A percentile compares a stretch with the other conserved stretches of the same genome.
Evolutionary conservation across 441 rosid genomes (phyloP).

Genomic region (Hura crepitans): DNA sequence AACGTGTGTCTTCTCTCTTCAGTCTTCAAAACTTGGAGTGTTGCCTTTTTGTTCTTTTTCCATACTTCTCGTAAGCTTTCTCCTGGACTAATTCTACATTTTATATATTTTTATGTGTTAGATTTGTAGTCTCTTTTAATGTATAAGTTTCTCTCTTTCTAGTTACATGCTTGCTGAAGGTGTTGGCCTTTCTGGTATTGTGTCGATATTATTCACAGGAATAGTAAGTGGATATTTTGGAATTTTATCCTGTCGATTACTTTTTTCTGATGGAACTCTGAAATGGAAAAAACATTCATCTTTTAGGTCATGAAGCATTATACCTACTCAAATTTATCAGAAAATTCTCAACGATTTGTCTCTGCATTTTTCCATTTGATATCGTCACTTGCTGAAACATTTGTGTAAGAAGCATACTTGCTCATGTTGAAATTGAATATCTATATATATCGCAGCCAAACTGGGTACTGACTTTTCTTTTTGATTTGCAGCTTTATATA

Average conservation of each 20-base stretch:
- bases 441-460: constrained; percentile 7
- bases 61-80: constrained; percentile 90
- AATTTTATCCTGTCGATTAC: constrained; percentile 2
- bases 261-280: constrained; percentile 21
- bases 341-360: constrained; percentile 84
- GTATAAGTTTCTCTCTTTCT: constrained; percentile 19
- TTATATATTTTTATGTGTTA: constrained; percentile 8
- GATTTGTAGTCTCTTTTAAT: constrained; percentile 7
- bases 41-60: constrained; percentile 97
- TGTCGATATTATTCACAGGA: constrained; percentile 94
- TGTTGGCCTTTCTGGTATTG: constrained; percentile 97
- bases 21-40: constrained; percentile 98
- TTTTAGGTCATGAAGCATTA: constrained; percentile 96
- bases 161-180: constrained; percentile 99
- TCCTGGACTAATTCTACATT: constrained; percentile 10
- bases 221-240: constrained; percentile 55
- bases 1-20: constrained; percentile 27
- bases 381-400: constrained; percentile 98
- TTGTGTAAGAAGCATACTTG: constrained; percentile 51
- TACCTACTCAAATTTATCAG: constrained; percentile 89
- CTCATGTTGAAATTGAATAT: constrained; percentile 21
- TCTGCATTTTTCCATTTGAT: constrained; percentile 91
- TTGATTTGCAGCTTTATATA: constrained; percentile 76
- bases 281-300: constrained; percentile 21
- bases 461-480: constrained; percentile 21